Evolutionary conservation across 2,329 filamentous ascomycete genomes (phyloP).

Genomic region (Microsporum audouinii): DNA sequence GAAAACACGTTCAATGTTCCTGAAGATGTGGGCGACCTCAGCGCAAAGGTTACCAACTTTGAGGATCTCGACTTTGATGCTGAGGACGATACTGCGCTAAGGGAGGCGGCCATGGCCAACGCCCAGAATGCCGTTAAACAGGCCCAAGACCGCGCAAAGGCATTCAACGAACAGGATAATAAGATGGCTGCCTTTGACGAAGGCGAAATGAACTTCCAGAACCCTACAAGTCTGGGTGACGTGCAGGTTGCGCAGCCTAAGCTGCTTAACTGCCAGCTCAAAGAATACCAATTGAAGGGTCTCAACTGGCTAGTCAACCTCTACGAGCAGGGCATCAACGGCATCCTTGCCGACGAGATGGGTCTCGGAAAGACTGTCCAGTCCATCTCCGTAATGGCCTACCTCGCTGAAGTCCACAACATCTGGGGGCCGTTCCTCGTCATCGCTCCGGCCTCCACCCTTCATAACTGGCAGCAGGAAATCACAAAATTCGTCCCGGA

Average conservation of each 20-base stretch:
- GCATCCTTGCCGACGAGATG: constrained; percentile 98
- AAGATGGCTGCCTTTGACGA: constrained; percentile 70
- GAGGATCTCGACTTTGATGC: constrained; percentile 92
- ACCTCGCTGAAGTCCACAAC: constrained; percentile 91
- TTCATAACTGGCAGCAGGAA: constrained; percentile 91
- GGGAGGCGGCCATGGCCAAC: constrained; percentile 81
- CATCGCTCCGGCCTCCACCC: constrained; percentile 63
- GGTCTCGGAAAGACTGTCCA: constrained; percentile 98
- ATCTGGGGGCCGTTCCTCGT: constrained; percentile 90
- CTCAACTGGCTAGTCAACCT: constrained; percentile 98
- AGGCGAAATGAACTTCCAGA: constrained; percentile 99
- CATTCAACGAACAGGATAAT: constrained; percentile 67
- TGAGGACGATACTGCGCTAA: constrained; percentile 74
- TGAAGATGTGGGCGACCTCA: constrained; percentile 39
- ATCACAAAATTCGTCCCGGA: constrained; percentile 88
- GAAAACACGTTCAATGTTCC: constrained; percentile 30
- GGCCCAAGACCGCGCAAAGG: constrained; percentile 81
- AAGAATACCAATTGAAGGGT: constrained; percentile 98
- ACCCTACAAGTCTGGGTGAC: constrained; percentile 86
- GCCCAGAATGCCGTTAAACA: constrained; percentile 92
- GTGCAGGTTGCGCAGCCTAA: constrained; percentile 91
- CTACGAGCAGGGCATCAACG: constrained; percentile 96
- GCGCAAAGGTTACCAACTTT: constrained; percentile 76
- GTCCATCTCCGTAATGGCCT: constrained; percentile 98
- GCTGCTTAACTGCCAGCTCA: constrained; percentile 83